Evolutionary conservation across 805 yeast species (phyloP).

Genomic region (Yueomyces sp.): DNA sequence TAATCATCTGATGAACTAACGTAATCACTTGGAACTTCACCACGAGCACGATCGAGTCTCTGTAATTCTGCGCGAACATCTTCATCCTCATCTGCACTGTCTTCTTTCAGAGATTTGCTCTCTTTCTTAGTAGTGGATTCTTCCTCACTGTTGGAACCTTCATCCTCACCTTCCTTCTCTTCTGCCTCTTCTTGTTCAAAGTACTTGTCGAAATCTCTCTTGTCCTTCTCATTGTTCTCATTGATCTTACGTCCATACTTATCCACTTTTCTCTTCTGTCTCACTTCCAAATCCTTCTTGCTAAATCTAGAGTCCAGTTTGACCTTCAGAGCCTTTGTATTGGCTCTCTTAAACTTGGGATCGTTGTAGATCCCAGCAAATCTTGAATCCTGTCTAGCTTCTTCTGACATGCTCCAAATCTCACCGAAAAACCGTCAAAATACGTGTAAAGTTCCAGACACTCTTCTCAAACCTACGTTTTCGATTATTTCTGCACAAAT

Average conservation of each 20-base stretch:
- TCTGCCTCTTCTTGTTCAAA: constrained; percentile 35
- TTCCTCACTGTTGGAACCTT: constrained; percentile 7
- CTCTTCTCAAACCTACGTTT: no score
- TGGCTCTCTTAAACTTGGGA: constrained; percentile 76
- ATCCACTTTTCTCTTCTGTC: constrained; percentile 54
- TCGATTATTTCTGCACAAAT: no score
- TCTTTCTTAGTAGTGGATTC: neutral
- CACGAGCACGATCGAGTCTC: constrained; percentile 50
- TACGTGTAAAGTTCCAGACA: neutral
- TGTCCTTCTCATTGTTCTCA: constrained; percentile 25
- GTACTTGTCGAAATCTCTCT: constrained; percentile 48
- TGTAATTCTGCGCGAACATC: constrained; percentile 3
- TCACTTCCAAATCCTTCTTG: constrained; percentile 44
- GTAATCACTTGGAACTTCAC: constrained; percentile 37
- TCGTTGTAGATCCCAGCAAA: constrained; percentile 71
- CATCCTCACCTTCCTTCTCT: constrained; percentile 10
- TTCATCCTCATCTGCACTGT: constrained; percentile 1
- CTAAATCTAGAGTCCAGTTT: constrained; percentile 80
- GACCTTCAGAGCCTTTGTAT: constrained; percentile 53
- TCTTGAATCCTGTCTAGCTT: constrained; percentile 47
- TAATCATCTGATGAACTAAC: constrained; percentile 31
- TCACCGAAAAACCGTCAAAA: neutral
- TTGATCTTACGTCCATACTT: constrained; percentile 71
- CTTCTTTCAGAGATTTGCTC: constrained; percentile 5
- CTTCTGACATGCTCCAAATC: constrained; percentile 7